These are phyloP conservation scores for Blakeslea trispora DNA, from an alignment of 371 early-diverging fungal genomes.

Conservation along the genomic window DNA sequence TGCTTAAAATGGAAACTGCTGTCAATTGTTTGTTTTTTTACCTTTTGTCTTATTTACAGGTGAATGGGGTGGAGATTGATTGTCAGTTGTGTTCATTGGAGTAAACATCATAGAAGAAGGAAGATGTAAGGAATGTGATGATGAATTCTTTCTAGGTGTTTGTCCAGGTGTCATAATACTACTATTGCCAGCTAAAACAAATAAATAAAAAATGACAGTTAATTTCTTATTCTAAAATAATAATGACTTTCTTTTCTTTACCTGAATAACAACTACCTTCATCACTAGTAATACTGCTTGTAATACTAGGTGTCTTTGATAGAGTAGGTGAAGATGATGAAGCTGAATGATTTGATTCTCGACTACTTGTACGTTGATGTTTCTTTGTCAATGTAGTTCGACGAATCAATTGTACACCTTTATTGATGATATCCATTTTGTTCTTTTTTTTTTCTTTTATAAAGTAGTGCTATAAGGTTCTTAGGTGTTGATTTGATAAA, in stretches of 20 bases:
- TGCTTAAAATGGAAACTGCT: constrained; percentile 18
- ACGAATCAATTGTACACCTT: constrained; percentile 31
- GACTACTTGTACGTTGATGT: constrained; percentile 14
- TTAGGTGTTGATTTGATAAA: not conserved
- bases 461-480: no score
- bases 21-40: constrained; percentile 11
- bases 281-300: constrained; percentile 29
- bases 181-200: not conserved
- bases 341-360: constrained; percentile 15
- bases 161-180: constrained; percentile 12
- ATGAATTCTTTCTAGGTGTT: constrained; percentile 19
- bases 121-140: constrained; percentile 9
- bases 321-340: constrained; percentile 15
- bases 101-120: constrained; percentile 21
- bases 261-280: constrained; percentile 28
- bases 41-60: constrained; percentile 12
- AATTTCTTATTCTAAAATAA: no score
- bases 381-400: constrained; percentile 21
- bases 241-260: no score
- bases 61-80: constrained; percentile 15
- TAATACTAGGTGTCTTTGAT: constrained; percentile 31
- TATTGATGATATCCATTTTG: constrained; percentile 31
- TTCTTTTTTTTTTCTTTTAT: constrained; percentile 2
- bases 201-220: not conserved
- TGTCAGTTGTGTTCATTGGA: constrained; percentile 10